A percentile compares a stretch with the other conserved stretches of the same genome.
phyloP scores from a whole-genome alignment of 345 rosid species.

The Triadica sebifera region DNA sequence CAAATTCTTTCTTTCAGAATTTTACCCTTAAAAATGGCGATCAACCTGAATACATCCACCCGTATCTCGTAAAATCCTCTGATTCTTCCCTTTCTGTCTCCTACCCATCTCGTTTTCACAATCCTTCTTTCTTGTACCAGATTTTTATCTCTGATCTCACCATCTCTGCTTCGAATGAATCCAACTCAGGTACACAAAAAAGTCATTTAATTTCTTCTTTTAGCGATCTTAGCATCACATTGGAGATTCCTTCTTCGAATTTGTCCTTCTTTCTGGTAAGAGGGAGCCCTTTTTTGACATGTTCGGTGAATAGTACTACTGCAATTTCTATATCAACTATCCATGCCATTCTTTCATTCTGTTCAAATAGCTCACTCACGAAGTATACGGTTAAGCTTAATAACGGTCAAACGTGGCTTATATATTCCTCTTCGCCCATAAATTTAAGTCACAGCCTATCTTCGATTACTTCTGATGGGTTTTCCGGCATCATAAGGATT shows the following conservation, averaged over 20 bases:
- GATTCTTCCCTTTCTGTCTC: constrained; percentile 61
- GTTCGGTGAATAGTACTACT: constrained; percentile 42
- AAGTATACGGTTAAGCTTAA: constrained; percentile 64
- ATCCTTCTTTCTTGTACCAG: constrained; percentile 61
- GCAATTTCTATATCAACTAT: constrained; percentile 60
- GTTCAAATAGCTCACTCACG: constrained; percentile 46
- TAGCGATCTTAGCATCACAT: constrained; percentile 71
- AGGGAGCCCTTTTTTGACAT: constrained; percentile 86
- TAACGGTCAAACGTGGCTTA: constrained; percentile 81
- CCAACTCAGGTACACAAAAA: constrained; percentile 28
- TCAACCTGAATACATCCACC: constrained; percentile 86
- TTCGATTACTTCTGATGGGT: constrained; percentile 47
- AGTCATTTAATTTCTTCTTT: constrained; percentile 65
- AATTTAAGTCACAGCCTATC: constrained; percentile 42
- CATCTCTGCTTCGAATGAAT: constrained; percentile 45
- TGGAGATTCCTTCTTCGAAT: constrained; percentile 65
- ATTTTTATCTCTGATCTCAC: constrained; percentile 62
- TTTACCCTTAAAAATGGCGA: constrained; percentile 80
- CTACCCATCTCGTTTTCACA: constrained; percentile 65
- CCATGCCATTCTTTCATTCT: constrained; percentile 67
- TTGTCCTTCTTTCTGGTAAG: constrained; percentile 78
- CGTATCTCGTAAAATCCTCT: constrained; percentile 75
- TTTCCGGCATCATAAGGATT: constrained; percentile 62
- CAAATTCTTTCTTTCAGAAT: constrained; percentile 91
- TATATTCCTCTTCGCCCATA: constrained; percentile 71